These are phyloP conservation scores for Rhododendron molle DNA, from an alignment of 148 eudicot genomes.

Conservation along the genomic window DNA sequence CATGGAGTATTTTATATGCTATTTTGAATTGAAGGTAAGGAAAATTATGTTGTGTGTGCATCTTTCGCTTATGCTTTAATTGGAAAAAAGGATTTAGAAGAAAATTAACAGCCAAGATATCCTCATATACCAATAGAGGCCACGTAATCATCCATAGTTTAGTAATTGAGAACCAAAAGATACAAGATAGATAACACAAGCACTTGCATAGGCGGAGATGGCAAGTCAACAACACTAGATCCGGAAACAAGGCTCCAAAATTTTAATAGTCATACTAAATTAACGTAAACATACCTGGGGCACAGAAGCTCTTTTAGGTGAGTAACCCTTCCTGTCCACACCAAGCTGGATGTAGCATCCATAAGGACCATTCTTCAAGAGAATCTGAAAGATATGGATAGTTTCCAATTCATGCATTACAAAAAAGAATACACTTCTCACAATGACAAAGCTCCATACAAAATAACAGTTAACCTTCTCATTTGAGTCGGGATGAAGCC, in stretches of 20 bases:
- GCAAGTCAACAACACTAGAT: background rate
- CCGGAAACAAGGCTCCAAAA: background rate
- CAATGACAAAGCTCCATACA: background rate
- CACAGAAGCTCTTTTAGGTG: conserved; percentile 72
- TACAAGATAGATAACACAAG: background rate
- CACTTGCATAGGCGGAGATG: background rate
- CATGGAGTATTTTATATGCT: background rate
- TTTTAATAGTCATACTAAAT: background rate
- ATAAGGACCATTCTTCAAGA: conserved; percentile 82
- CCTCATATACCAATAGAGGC: background rate
- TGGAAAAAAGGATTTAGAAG: background rate
- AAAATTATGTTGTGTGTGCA: background rate
- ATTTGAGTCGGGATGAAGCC: conserved; percentile 59
- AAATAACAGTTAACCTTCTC: conserved; percentile 56
- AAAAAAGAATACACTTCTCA: background rate
- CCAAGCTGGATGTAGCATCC: conserved; percentile 94
- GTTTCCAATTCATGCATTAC: background rate
- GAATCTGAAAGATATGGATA: conserved; percentile 40
- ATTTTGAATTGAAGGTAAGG: background rate
- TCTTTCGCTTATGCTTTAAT: background rate
- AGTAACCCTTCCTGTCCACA: conserved; percentile 83
- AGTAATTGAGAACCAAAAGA: background rate
- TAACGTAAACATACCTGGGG: conserved; percentile 35
- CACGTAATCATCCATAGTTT: background rate
- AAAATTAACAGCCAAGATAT: background rate